Evolutionary conservation across 1,284 basidiomycete genomes (phyloP).

Genomic region (Stereum hirsutum): DNA sequence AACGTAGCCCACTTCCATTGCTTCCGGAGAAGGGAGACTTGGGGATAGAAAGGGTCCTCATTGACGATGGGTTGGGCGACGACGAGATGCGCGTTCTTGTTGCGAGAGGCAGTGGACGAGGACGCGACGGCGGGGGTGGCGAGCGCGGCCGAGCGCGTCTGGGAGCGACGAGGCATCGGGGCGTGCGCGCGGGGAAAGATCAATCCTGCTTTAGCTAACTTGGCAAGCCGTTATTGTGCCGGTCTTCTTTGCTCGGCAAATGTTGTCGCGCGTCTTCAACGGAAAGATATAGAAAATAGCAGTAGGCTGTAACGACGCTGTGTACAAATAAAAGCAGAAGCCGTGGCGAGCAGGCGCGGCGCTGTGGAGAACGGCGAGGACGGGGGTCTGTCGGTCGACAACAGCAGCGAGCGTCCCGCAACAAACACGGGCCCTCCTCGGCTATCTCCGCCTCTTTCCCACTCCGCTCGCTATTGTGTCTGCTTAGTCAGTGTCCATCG

Average conservation of each 20-base stretch:
- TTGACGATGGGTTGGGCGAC: no score
- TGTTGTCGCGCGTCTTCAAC: not conserved
- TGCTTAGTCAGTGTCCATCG: no score
- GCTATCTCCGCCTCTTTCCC: constrained; percentile 6
- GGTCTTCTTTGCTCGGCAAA: not conserved
- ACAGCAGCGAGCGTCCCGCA: not conserved
- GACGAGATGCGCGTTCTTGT: no score
- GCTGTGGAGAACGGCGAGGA: not conserved
- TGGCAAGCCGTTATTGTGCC: constrained; percentile 6
- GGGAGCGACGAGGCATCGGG: constrained; percentile 25
- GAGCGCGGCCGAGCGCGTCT: constrained; percentile 9
- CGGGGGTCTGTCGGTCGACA: not conserved
- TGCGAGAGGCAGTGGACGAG: constrained; percentile 14
- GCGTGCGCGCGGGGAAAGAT: no score
- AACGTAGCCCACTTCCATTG: constrained; percentile 84
- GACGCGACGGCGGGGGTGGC: constrained; percentile 17
- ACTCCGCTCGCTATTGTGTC: no score
- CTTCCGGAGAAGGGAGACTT: constrained; percentile 39
- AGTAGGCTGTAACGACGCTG: not conserved
- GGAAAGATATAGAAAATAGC: not conserved
- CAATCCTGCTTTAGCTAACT: constrained; percentile 15
- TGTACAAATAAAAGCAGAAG: not conserved
- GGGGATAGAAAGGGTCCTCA: constrained; percentile 27
- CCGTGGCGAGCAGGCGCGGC: not conserved
- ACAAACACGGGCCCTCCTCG: constrained; percentile 1